Evolutionary conservation across 2,329 filamentous ascomycete species (phyloP).

Genomic region (Trichoderma sp.): DNA sequence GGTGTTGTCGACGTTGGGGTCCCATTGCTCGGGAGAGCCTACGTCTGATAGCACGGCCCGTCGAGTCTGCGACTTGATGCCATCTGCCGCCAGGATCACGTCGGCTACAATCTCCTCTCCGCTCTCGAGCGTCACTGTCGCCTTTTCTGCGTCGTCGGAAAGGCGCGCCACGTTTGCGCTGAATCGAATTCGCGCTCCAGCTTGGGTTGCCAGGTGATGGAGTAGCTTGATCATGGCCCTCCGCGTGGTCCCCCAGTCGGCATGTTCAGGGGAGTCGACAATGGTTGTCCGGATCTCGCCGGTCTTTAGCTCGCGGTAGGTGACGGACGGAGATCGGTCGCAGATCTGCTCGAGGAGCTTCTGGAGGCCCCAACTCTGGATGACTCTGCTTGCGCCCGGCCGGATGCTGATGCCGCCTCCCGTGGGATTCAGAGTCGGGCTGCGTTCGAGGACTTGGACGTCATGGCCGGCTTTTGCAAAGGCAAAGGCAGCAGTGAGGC

Average conservation of each 20-base stretch:
- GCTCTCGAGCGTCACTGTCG: constrained; percentile 15
- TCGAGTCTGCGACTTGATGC: constrained; percentile 27
- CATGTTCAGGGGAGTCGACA: constrained; percentile 27
- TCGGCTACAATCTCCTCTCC: constrained; percentile 17
- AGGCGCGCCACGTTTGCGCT: constrained; percentile 9
- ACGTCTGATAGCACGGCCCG: constrained; percentile 22
- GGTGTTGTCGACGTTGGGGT: constrained; percentile 30
- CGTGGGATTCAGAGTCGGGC: constrained; percentile 24
- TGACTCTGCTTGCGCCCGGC: constrained; percentile 30
- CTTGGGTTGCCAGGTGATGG: constrained; percentile 11
- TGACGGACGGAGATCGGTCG: constrained; percentile 25
- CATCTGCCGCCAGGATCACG: constrained; percentile 25
- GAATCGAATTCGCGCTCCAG: constrained; percentile 16
- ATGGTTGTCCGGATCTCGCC: constrained; percentile 29
- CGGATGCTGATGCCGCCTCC: constrained; percentile 33
- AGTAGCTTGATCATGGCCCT: constrained; percentile 29
- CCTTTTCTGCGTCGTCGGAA: background rate
- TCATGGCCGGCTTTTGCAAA: constrained; percentile 30
- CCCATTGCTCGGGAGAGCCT: constrained; percentile 15
- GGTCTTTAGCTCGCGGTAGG: constrained; percentile 30
- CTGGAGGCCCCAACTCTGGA: constrained; percentile 31
- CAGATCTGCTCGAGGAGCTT: constrained; percentile 20
- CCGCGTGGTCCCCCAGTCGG: constrained; percentile 31
- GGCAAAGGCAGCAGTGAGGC: constrained; percentile 32
- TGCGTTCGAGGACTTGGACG: constrained; percentile 32